Conservation (phyloP, 108 stramenopile genomes). For the Skeletonema costatum region DNA sequence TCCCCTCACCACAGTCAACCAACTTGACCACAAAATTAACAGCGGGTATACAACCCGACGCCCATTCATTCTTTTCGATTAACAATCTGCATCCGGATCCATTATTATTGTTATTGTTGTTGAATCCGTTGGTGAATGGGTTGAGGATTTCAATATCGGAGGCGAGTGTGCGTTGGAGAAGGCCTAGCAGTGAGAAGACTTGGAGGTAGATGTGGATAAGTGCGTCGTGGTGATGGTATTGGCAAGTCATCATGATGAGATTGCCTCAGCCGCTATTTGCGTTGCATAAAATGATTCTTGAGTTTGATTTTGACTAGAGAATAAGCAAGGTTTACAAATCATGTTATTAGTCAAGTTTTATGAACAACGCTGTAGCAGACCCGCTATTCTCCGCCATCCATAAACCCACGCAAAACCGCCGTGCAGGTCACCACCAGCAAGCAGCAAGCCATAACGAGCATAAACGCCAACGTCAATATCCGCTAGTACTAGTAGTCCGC, state of each 20-base stretch:
- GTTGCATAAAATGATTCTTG: no score
- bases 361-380: no score
- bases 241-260: background rate
- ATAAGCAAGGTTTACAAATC: no score
- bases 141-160: background rate
- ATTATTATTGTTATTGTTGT: background rate
- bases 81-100: slow-evolving; percentile 34
- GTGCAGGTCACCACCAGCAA: no score
- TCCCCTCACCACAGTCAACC: slow-evolving; percentile 48
- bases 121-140: background rate
- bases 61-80: slow-evolving; percentile 48
- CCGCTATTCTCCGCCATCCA: no score
- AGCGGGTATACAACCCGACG: slow-evolving; percentile 41
- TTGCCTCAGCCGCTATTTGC: background rate
- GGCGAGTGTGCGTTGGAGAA: background rate
- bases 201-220: background rate
- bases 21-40: slow-evolving; percentile 47
- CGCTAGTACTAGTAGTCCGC: no score
- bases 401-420: no score
- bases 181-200: background rate
- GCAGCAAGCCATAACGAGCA: no score
- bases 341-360: no score
- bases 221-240: background rate
- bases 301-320: no score
- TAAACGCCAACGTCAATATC: no score